These are phyloP conservation scores for Fusarium odoratissimum DNA, from an alignment of 2,329 filamentous ascomycete species.

Conservation along the genomic window DNA sequence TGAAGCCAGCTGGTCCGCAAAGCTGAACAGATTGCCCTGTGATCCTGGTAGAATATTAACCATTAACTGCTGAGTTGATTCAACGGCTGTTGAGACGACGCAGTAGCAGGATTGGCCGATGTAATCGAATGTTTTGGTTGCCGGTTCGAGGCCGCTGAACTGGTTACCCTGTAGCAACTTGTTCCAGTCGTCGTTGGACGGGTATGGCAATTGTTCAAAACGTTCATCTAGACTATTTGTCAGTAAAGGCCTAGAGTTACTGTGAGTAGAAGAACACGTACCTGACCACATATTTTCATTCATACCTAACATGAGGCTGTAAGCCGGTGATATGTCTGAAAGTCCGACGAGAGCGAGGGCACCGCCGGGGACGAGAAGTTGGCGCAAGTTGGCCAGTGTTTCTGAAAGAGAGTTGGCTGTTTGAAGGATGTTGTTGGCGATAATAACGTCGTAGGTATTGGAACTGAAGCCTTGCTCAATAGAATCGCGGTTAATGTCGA, in stretches of 20 bases:
- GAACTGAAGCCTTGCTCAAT: not conserved
- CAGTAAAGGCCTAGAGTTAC: fast-evolving
- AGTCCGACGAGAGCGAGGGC: conserved; percentile 1
- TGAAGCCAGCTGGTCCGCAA: conserved; percentile 7
- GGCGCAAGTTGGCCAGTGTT: not conserved
- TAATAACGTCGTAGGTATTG: not conserved
- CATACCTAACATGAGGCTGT: conserved; percentile 18
- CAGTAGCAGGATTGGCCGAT: conserved; percentile 25
- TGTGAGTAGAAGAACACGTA: fast-evolving
- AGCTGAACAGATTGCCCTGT: not conserved
- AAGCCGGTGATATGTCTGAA: conserved; percentile 19
- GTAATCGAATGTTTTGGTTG: conserved; percentile 18
- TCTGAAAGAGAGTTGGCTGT: not conserved
- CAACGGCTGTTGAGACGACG: not conserved
- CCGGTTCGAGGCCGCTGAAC: conserved; percentile 23
- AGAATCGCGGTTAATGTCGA: conserved; percentile 12
- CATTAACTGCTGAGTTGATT: not conserved
- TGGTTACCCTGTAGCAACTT: not conserved
- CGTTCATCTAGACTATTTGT: not conserved
- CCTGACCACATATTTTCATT: conserved; percentile 27
- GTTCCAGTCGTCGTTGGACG: conserved; percentile 6
- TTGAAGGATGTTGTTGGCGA: conserved; percentile 17
- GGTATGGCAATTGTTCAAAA: not conserved
- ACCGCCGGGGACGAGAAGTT: conserved; percentile 10
- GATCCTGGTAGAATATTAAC: not conserved